Base-by-base conservation (phyloP, 805 yeast genomes). In the Sugiyamaella qingdaonensis region DNA sequence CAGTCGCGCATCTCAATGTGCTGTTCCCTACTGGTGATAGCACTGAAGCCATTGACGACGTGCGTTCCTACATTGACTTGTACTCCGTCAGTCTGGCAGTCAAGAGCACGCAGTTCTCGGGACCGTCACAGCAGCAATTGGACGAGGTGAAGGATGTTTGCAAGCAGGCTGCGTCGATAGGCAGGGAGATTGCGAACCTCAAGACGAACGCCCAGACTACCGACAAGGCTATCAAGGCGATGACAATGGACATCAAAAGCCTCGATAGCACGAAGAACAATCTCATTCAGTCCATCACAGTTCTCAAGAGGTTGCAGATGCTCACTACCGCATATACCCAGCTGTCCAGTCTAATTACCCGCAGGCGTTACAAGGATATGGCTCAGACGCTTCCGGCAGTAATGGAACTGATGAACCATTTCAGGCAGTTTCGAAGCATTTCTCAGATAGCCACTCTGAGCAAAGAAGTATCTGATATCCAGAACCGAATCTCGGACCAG, bases 261-360 rank as follows among this genome's bases (percentile, higher is more conserved):
- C 74, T 94, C 54, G 98, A 94, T 68, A 80, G 79, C 48, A 84
- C 91, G 34, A 94, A 94, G 72, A 81, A 80, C 64, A 94, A 94
- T 67, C 73, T 94, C 47, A 91, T 89, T 1, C 75, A 82, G 27
- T 81, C 94, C 10, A 88, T 94, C 87, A 88, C 95, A 1, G 82
- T 90, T 35, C 74, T 92, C 59, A 88, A 92, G 62, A 78, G 96
- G 56, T 73, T 94, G 36, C 95, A 90, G 64, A 91, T 91, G 88
- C 74, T 94, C 47, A 77, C 87, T 5, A 82, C 81, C 18, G 91
- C 95, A 2, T 84, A 82, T 65, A 82, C 82, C 41, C 80, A 80
- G 57, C 74, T 89, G 45, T 75, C 75, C 14, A 63, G 69, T 5
- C 71, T 79, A 48, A 71, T 79, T 1, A 68, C 74, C 19, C 72